phyloP scores from a whole-genome alignment of 2,329 filamentous ascomycete genomes.

The Diplodia intermedia region DNA sequence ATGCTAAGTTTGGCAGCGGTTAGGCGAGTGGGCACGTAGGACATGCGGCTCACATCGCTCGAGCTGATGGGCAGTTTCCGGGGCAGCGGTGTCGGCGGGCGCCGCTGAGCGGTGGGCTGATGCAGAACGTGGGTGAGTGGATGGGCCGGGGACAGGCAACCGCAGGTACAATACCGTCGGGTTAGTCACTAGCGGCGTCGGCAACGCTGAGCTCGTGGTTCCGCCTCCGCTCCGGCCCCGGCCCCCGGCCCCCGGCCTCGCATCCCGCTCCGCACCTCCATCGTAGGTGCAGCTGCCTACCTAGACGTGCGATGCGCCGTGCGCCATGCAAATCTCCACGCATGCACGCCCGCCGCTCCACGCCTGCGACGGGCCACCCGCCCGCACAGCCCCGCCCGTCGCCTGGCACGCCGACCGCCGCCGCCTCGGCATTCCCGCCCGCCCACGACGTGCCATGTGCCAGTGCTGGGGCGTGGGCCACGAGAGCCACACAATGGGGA shows the following conservation, averaged over 20 bases:
- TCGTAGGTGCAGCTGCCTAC: too few species aligned
- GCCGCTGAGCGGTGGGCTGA: too few species aligned
- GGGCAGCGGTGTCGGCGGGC: background rate
- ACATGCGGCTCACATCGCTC: background rate
- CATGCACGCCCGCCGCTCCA: background rate
- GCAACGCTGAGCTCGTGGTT: background rate
- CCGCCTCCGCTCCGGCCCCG: background rate
- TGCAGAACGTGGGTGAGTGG: too few species aligned
- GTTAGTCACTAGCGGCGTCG: background rate
- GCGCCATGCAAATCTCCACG: background rate
- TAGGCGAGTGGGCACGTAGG: too few species aligned
- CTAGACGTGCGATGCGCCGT: too few species aligned
- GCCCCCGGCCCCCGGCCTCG: background rate
- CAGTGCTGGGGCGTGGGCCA: background rate
- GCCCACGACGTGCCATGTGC: background rate
- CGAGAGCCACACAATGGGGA: constrained; percentile 15
- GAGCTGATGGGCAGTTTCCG: background rate
- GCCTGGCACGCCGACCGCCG: too few species aligned
- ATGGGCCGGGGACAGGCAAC: background rate
- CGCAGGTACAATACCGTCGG: too few species aligned
- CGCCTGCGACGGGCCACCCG: too few species aligned
- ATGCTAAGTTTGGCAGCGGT: constrained; percentile 28
- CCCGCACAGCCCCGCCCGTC: too few species aligned
- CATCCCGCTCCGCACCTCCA: background rate
- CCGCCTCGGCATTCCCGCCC: background rate